phyloP scores from a whole-genome alignment of 2,329 filamentous ascomycete genomes.

The Trichothecium roseum region DNA sequence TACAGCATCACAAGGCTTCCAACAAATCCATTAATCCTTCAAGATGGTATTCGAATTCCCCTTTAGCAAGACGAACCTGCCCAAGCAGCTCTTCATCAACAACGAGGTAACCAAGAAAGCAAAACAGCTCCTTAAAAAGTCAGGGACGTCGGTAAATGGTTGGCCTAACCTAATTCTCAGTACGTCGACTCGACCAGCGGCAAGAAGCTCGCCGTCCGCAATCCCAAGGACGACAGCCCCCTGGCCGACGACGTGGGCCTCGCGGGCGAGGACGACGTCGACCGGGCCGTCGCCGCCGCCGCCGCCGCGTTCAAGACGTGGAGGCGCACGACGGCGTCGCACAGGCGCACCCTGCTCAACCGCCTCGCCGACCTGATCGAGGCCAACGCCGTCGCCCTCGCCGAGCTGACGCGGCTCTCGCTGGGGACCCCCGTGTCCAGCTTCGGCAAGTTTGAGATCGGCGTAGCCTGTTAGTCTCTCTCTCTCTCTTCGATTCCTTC shows the following conservation, averaged over 20 bases:
- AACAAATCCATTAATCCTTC: not conserved
- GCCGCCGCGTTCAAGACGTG: constrained; percentile 33
- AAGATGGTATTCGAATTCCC: constrained; percentile 9
- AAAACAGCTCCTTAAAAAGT: too few species aligned
- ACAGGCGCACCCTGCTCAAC: constrained; percentile 27
- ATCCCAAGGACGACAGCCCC: constrained; percentile 36
- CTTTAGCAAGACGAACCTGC: constrained; percentile 20
- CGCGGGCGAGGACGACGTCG: constrained; percentile 33
- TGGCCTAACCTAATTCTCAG: constrained; percentile 6
- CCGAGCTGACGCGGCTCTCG: constrained; percentile 31
- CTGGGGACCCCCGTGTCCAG: constrained; percentile 32
- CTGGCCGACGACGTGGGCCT: constrained; percentile 36
- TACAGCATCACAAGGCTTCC: too few species aligned
- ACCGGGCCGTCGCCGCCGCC: constrained; percentile 32
- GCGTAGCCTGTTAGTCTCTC: constrained; percentile 6
- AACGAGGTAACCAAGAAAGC: constrained; percentile 15
- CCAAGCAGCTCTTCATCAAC: constrained; percentile 26
- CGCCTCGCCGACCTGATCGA: constrained; percentile 34
- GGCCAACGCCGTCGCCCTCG: constrained; percentile 19
- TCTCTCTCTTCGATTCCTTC: too few species aligned
- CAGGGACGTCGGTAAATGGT: not conserved
- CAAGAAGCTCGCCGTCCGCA: constrained; percentile 36
- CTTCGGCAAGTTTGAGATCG: constrained; percentile 33
- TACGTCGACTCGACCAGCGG: constrained; percentile 29
- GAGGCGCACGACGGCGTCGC: constrained; percentile 22